phyloP scores from a whole-genome alignment of 495 filamentous ascomycete genomes.

The Hypoxylon trugodes region DNA sequence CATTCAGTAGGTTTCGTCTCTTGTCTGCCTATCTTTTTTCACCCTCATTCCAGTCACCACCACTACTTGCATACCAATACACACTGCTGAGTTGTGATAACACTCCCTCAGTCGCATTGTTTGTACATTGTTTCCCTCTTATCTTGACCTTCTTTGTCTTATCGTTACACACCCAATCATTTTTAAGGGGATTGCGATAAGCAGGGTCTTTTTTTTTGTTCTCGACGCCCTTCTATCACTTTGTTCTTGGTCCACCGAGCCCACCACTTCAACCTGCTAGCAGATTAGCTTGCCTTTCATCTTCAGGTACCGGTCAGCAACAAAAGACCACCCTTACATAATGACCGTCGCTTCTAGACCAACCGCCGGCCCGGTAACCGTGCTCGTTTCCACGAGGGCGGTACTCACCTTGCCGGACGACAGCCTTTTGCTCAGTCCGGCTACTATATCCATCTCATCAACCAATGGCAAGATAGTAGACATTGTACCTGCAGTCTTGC shows the following conservation, averaged over 20 bases:
- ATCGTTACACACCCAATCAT: constrained; percentile 9
- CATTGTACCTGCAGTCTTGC: constrained; percentile 76
- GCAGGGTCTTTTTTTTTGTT: constrained; percentile 19
- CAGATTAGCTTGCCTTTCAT: constrained; percentile 20
- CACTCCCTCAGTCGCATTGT: background rate
- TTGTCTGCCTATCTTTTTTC: constrained; percentile 16
- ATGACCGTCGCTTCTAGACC: constrained; percentile 37
- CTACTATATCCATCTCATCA: constrained; percentile 81
- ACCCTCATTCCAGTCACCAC: constrained; percentile 12
- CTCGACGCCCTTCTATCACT: constrained; percentile 10
- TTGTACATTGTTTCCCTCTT: constrained; percentile 13
- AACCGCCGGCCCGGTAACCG: constrained; percentile 51
- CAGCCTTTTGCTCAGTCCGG: constrained; percentile 60
- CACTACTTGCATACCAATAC: background rate
- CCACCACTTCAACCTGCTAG: constrained; percentile 5
- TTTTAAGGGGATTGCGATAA: constrained; percentile 26
- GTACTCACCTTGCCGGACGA: constrained; percentile 75
- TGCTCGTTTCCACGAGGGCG: constrained; percentile 84
- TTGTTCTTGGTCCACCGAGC: constrained; percentile 11
- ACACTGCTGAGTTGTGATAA: constrained; percentile 13
- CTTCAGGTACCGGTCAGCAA: constrained; percentile 1
- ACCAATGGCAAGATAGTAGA: constrained; percentile 84
- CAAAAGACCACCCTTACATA: constrained; percentile 26
- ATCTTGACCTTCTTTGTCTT: constrained; percentile 20
- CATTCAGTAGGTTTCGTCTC: constrained; percentile 17